These are phyloP conservation scores for Erysimum pusillum DNA, from an alignment of 441 rosid species.

Conservation along the genomic window DNA sequence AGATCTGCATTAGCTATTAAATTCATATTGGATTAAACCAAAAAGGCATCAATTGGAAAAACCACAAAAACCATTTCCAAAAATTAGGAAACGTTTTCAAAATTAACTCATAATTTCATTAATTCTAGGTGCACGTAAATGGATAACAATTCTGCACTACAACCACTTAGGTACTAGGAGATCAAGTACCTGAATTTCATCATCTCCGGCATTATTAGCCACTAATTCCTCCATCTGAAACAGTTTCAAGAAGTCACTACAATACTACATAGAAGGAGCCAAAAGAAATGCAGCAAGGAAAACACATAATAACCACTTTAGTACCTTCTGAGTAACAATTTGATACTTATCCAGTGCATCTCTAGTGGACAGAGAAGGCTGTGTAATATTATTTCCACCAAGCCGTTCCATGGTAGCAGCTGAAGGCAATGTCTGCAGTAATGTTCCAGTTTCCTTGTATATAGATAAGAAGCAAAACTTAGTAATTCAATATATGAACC, in stretches of 20 bases:
- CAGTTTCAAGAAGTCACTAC: conserved; percentile 44
- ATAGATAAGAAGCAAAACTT: conserved; percentile 35
- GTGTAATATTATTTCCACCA: conserved; percentile 67
- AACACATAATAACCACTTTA: conserved; percentile 17
- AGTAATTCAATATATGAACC: conserved; percentile 34
- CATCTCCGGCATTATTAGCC: conserved; percentile 72
- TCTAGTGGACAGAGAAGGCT: conserved; percentile 82
- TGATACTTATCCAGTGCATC: conserved; percentile 96
- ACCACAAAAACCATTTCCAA: conserved; percentile 18
- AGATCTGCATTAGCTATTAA: conserved; percentile 9
- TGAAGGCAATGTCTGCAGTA: conserved; percentile 64
- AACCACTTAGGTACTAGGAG: conserved; percentile 15
- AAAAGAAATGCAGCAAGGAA: conserved; percentile 23
- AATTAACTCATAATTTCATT: not conserved
- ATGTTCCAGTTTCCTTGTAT: conserved; percentile 65
- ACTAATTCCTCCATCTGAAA: conserved; percentile 90
- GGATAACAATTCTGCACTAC: conserved; percentile 2
- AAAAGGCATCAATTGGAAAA: conserved; percentile 19
- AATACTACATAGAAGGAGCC: conserved; percentile 11
- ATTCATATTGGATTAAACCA: conserved; percentile 14
- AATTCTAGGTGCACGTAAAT: conserved; percentile 7
- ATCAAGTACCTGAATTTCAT: conserved; percentile 84
- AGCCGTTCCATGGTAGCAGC: conserved; percentile 69
- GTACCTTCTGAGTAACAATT: conserved; percentile 85
- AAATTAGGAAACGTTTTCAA: conserved; percentile 2